These are phyloP conservation scores for Tolypocladium cylindrosporum DNA, from an alignment of 2,329 filamentous ascomycete species.

Conservation along the genomic window DNA sequence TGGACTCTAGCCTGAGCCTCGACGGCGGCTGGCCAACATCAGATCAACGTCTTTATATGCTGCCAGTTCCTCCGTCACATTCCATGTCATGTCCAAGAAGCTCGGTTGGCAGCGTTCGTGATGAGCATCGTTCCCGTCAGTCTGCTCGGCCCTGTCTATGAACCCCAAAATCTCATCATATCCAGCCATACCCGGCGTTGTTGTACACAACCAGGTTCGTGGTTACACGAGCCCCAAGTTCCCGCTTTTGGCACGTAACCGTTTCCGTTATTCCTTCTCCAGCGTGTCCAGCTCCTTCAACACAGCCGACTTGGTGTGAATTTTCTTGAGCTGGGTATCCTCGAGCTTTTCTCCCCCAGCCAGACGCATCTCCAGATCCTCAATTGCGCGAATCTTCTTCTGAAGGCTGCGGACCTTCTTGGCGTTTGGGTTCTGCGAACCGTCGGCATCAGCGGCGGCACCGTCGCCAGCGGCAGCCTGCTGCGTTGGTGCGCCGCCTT, in stretches of 20 bases:
- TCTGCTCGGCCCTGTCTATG: not conserved
- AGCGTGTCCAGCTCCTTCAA: constrained; percentile 69
- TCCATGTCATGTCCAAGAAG: not conserved
- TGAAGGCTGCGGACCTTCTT: constrained; percentile 91
- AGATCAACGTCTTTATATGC: not conserved
- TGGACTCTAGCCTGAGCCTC: not conserved
- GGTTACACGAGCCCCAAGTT: not conserved
- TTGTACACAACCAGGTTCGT: not conserved
- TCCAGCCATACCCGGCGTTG: not conserved
- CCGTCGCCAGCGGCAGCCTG: constrained; percentile 34
- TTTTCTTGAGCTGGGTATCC: constrained; percentile 98
- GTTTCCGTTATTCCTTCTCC: constrained; percentile 15
- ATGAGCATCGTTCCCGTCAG: not conserved
- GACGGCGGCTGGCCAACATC: not conserved
- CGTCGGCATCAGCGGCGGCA: constrained; percentile 23
- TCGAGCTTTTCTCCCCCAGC: constrained; percentile 94
- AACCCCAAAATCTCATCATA: not conserved
- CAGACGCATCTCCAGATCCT: constrained; percentile 94
- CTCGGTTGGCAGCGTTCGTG: not conserved
- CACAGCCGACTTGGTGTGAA: constrained; percentile 75
- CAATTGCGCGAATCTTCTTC: constrained; percentile 97
- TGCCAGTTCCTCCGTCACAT: not conserved
- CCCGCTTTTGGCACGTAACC: constrained; percentile 1
- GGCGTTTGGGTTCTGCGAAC: constrained; percentile 58
- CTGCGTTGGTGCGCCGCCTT: constrained; percentile 11